Percentiles rank a stretch among this genome's conserved stretches.
These are phyloP conservation scores for Pseudocercospora macadamiae DNA, from an alignment of 2,329 filamentous ascomycete species.

Conservation along the genomic window DNA sequence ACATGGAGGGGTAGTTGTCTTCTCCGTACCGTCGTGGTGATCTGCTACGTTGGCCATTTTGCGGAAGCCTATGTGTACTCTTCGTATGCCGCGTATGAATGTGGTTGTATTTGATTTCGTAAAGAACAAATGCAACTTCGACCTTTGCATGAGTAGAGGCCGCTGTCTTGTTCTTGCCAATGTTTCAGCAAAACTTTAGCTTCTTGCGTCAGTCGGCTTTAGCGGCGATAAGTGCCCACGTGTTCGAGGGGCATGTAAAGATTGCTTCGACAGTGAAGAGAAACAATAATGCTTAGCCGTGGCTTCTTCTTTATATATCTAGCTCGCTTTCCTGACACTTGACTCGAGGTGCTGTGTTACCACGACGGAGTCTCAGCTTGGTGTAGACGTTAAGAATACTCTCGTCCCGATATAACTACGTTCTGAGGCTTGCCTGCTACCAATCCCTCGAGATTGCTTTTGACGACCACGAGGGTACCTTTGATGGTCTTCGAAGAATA, in stretches of 20 bases:
- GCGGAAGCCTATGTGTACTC: constrained; percentile 38
- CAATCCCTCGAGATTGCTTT: constrained; percentile 53
- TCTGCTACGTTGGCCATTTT: constrained; percentile 41
- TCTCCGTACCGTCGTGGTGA: constrained; percentile 35
- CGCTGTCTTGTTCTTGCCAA: not conserved
- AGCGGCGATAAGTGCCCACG: not conserved
- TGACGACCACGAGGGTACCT: no score
- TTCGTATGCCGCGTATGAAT: constrained; percentile 1
- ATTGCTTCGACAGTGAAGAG: no score
- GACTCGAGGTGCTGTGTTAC: no score
- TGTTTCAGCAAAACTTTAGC: not conserved
- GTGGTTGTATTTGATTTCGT: not conserved
- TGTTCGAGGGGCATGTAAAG: not conserved
- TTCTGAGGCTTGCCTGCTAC: constrained; percentile 42
- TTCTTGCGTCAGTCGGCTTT: not conserved
- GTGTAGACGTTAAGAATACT: no score
- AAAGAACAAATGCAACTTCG: not conserved
- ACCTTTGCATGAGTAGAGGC: not conserved
- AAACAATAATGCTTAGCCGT: no score
- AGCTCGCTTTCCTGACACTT: no score
- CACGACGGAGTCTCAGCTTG: no score
- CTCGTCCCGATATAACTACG: no score
- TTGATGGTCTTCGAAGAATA: no score
- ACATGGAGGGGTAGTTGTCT: not conserved
- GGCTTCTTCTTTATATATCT: no score